Conservation (phyloP, 2,329 filamentous ascomycete species). For the Trichoderma sp. region DNA sequence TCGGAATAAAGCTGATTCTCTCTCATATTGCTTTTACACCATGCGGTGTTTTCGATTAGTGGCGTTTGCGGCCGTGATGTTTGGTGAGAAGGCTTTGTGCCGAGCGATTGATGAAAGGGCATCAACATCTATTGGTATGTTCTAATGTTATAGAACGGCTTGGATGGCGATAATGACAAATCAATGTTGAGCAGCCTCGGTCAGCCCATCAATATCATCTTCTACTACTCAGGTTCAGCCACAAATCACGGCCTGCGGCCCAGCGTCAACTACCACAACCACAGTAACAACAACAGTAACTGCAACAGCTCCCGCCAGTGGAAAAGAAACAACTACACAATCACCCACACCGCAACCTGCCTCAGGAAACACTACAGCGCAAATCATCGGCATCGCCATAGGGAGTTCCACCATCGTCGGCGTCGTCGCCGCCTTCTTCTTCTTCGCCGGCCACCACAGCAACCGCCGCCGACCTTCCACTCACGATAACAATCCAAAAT, state of each 20-base stretch:
- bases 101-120: background rate
- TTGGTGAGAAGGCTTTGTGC: background rate
- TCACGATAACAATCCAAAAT: background rate
- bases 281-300: background rate
- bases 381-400: slow-evolving; percentile 62
- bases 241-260: background rate
- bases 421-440: slow-evolving; percentile 49
- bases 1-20: background rate
- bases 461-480: background rate
- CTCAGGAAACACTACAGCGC: slow-evolving; percentile 40
- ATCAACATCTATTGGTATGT: background rate
- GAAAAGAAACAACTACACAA: background rate
- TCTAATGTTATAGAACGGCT: background rate
- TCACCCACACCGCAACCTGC: background rate
- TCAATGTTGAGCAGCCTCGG: background rate
- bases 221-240: background rate
- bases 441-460: slow-evolving; percentile 45
- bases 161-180: background rate
- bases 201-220: background rate
- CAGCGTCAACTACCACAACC: background rate
- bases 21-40: background rate
- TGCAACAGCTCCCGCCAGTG: background rate
- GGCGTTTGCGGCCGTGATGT: background rate
- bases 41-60: background rate
- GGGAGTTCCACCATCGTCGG: slow-evolving; percentile 50